Evolutionary conservation across 2,329 filamentous ascomycete species (phyloP).

Genomic region (Aspergillus sp.): DNA sequence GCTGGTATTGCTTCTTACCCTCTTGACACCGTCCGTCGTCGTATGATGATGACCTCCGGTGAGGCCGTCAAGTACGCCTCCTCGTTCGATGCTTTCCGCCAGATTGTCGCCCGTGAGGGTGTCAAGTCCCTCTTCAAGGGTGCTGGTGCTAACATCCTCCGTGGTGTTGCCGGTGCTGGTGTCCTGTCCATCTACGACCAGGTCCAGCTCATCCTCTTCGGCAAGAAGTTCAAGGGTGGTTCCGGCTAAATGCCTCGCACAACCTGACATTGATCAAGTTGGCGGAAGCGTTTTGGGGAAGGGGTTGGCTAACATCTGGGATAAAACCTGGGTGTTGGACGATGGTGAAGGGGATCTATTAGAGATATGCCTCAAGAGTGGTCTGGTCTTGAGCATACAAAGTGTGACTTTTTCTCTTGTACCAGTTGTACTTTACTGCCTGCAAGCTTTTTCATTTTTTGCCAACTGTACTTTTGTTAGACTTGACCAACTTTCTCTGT

Average conservation of each 20-base stretch:
- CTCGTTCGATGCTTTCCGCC: slow-evolving; percentile 90
- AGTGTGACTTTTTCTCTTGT: slow-evolving; percentile 48
- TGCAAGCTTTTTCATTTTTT: slow-evolving; percentile 49
- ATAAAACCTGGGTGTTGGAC: slow-evolving; percentile 34
- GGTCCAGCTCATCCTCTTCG: slow-evolving; percentile 98
- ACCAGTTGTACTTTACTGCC: slow-evolving; percentile 55
- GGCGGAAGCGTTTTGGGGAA: slow-evolving; percentile 27
- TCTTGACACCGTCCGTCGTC: slow-evolving; percentile 99
- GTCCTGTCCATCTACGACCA: slow-evolving; percentile 99
- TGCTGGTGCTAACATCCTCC: slow-evolving; percentile 99
- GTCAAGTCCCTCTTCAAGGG: slow-evolving; percentile 99
- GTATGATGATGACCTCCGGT: slow-evolving; percentile 99
- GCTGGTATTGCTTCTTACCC: slow-evolving; percentile 99
- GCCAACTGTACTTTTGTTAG: slow-evolving; percentile 32
- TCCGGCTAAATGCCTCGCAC: slow-evolving; percentile 38
- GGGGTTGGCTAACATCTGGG: slow-evolving; percentile 34
- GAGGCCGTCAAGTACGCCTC: slow-evolving; percentile 99
- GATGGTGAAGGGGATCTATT: slow-evolving; percentile 38
- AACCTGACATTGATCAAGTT: slow-evolving; percentile 23
- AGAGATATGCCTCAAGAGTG: slow-evolving; percentile 51
- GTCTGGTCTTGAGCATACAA: slow-evolving; percentile 51
- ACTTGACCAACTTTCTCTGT: not conserved
- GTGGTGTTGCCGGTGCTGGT: slow-evolving; percentile 99
- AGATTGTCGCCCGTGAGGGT: slow-evolving; percentile 97
- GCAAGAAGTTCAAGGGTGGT: slow-evolving; percentile 78